Percentiles rank a stretch among this genome's conserved stretches.
Conservation (phyloP, 768 basidiomycete species). For the Chalciporus pseudorubinellus region DNA sequence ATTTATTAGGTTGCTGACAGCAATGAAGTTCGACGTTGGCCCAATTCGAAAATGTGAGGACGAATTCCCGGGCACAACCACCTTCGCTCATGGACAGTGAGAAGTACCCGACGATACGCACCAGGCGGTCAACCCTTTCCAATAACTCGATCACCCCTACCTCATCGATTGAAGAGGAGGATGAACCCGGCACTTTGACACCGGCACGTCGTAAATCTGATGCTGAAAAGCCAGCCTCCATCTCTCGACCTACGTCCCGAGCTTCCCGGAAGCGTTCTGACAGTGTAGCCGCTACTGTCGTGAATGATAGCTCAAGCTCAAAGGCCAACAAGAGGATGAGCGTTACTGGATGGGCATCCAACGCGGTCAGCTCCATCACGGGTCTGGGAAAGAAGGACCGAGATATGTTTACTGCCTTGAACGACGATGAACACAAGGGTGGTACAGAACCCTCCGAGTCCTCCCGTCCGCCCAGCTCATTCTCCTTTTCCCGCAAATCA, state of each 20-base stretch:
- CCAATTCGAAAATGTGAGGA: conserved; percentile 25
- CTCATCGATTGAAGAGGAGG: conserved; percentile 37
- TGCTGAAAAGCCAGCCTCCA: conserved; percentile 41
- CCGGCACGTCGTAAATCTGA: conserved; percentile 42
- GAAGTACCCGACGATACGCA: conserved; percentile 33
- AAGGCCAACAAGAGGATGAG: conserved; percentile 41
- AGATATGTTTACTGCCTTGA: conserved; percentile 60
- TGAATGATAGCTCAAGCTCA: conserved; percentile 35
- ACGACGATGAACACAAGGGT: conserved; percentile 39
- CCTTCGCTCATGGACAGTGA: conserved; percentile 21
- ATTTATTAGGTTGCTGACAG: conserved; percentile 6
- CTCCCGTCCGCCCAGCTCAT: conserved; percentile 37
- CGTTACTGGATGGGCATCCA: conserved; percentile 57
- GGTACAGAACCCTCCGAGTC: conserved; percentile 21
- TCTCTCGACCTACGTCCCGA: conserved; percentile 57
- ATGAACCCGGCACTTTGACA: conserved; percentile 24
- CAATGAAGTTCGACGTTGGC: conserved; percentile 29
- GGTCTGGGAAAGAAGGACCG: conserved; percentile 57
- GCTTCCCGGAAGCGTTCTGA: conserved; percentile 64
- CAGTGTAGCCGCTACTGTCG: conserved; percentile 44
- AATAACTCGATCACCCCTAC: conserved; percentile 7
- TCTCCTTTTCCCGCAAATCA: conserved; percentile 29
- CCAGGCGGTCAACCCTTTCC: conserved; percentile 31
- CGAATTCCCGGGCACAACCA: conserved; percentile 15
- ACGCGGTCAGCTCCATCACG: conserved; percentile 59